A percentile compares a stretch with the other conserved stretches of the same genome.
Conservation (phyloP, 2,329 filamentous ascomycete species). For the Fusarium longipes region DNA sequence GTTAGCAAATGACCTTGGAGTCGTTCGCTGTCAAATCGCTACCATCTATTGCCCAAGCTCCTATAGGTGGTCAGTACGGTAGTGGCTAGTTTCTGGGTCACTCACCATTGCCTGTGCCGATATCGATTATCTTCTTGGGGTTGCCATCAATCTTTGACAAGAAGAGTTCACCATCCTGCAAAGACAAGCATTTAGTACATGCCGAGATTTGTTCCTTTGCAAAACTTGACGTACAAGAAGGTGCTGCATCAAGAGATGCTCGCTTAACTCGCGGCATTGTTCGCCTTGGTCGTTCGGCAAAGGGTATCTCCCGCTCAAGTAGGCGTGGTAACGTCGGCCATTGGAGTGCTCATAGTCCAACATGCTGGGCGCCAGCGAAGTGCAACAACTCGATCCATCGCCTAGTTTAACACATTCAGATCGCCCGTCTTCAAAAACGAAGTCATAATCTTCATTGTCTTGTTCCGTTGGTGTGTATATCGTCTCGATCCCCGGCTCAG, state of each 20-base stretch:
- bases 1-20: conserved; percentile 13
- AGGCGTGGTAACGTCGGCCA: conserved; percentile 58
- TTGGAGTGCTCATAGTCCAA: conserved; percentile 50
- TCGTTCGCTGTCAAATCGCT: not conserved
- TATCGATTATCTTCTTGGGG: conserved; percentile 58
- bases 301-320: conserved; percentile 57
- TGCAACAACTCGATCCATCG: conserved; percentile 47
- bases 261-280: conserved; percentile 59
- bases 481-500: conserved; percentile 43
- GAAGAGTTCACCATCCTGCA: conserved; percentile 54
- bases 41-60: conserved; percentile 66
- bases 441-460: conserved; percentile 48
- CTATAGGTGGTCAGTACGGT: conserved; percentile 38
- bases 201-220: not conserved
- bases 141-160: conserved; percentile 54
- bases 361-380: conserved; percentile 50
- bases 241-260: conserved; percentile 60
- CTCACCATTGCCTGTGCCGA: conserved; percentile 62
- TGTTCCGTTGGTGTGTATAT: conserved; percentile 45
- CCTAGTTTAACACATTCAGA: conserved; percentile 41
- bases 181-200: conserved; percentile 1
- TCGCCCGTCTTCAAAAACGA: conserved; percentile 41
- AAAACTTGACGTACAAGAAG: conserved; percentile 49
- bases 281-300: conserved; percentile 60
- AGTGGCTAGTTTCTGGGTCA: not conserved